Percentiles rank a stretch among this genome's conserved stretches.
phyloP scores from a whole-genome alignment of 169 alveolate species.

The Pseudocohnilembus persalinus region DNA sequence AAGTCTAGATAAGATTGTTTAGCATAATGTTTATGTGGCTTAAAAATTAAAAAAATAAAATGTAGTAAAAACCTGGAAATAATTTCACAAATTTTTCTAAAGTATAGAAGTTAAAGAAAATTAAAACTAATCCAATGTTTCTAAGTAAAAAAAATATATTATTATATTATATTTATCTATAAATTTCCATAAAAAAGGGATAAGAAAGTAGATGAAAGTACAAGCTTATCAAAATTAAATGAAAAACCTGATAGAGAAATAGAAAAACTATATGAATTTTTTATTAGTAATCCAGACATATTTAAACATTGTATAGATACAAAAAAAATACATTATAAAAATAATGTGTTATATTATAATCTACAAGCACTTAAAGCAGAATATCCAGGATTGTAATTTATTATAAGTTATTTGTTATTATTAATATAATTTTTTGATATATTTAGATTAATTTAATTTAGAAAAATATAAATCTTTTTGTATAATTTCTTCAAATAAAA shows the following conservation, averaged over 20 bases:
- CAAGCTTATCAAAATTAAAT: not conserved
- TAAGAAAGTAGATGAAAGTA: not conserved
- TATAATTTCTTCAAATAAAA: too few species aligned
- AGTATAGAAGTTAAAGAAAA: too few species aligned
- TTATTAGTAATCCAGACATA: not conserved
- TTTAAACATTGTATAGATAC: too few species aligned
- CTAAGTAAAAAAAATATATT: too few species aligned
- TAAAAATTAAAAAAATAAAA: too few species aligned
- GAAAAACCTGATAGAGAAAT: not conserved
- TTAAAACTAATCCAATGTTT: too few species aligned
- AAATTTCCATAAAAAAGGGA: too few species aligned
- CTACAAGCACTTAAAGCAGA: not conserved
- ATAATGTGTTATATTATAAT: not conserved
- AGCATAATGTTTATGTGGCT: not conserved
- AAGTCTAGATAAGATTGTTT: not conserved
- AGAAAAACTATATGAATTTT: not conserved
- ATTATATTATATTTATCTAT: too few species aligned
- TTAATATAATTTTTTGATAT: too few species aligned
- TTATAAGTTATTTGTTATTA: too few species aligned
- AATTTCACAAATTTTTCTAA: too few species aligned
- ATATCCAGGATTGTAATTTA: not conserved
- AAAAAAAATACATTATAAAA: not conserved
- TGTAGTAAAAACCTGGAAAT: not conserved
- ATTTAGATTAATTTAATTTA: not conserved
- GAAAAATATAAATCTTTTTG: too few species aligned